These are phyloP conservation scores for Microsporum canis DNA, from an alignment of 2,329 filamentous ascomycete genomes.

Conservation along the genomic window DNA sequence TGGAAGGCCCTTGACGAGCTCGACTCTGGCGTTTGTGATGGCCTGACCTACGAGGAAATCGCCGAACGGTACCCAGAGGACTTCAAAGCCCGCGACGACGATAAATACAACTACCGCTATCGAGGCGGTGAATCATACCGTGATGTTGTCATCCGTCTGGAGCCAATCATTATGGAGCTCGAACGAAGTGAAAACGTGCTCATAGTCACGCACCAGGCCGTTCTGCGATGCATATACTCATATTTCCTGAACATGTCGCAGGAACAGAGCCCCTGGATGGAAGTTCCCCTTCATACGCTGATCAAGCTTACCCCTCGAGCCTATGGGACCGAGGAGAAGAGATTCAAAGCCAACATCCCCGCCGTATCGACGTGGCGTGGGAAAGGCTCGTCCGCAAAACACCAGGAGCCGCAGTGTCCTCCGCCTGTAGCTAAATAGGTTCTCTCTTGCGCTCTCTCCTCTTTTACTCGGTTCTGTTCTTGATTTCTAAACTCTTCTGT, in stretches of 20 bases:
- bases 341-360: slow-evolving; percentile 80
- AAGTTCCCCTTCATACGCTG: slow-evolving; percentile 87
- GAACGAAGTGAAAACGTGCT: slow-evolving; percentile 94
- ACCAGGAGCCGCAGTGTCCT: slow-evolving; percentile 42
- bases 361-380: slow-evolving; percentile 94
- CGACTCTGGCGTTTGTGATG: slow-evolving; percentile 91
- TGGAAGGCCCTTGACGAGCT: slow-evolving; percentile 99
- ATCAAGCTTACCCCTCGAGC: slow-evolving; percentile 94
- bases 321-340: slow-evolving; percentile 83
- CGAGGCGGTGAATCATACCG: slow-evolving; percentile 91
- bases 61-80: slow-evolving; percentile 85
- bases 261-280: slow-evolving; percentile 92
- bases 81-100: slow-evolving; percentile 87
- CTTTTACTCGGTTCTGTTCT: neutral
- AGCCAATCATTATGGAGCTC: slow-evolving; percentile 99
- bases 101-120: slow-evolving; percentile 99
- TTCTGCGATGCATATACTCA: slow-evolving; percentile 91
- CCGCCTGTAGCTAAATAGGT: neutral
- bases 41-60: slow-evolving; percentile 91
- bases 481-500: neutral
- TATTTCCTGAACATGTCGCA: slow-evolving; percentile 98
- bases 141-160: slow-evolving; percentile 91
- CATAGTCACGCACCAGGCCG: slow-evolving; percentile 95
- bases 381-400: slow-evolving; percentile 84
- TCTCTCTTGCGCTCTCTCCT: neutral